A percentile compares a stretch with the other conserved stretches of the same genome.
These are phyloP conservation scores for Trichophyton equinum DNA, from an alignment of 2,329 filamentous ascomycete genomes.

Conservation along the genomic window DNA sequence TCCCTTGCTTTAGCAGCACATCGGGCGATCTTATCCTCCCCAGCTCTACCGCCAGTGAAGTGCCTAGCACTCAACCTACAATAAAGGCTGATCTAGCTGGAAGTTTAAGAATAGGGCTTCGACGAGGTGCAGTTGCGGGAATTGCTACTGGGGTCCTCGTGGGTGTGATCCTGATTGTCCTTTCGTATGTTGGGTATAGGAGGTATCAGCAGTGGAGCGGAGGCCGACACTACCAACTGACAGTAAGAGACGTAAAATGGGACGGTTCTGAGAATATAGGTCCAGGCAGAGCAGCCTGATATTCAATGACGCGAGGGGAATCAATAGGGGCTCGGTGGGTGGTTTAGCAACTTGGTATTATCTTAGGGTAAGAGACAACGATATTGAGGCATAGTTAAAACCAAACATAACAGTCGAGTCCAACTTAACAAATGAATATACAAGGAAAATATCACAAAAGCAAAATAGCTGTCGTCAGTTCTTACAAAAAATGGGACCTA, in stretches of 20 bases:
- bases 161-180: constrained; percentile 13
- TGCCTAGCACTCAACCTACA: neutral
- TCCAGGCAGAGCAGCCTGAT: neutral
- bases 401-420: neutral
- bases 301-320: neutral
- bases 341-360: neutral
- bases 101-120: constrained; percentile 28
- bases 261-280: neutral
- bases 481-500: neutral
- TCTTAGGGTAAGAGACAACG: neutral
- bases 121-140: constrained; percentile 33
- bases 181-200: constrained; percentile 12
- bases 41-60: neutral
- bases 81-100: constrained; percentile 15
- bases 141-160: constrained; percentile 25
- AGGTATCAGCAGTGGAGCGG: constrained; percentile 3
- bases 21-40: neutral
- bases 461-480: neutral
- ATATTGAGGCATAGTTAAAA: neutral
- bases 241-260: neutral
- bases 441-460: neutral
- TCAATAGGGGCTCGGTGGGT: neutral
- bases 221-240: neutral
- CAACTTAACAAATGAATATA: neutral
- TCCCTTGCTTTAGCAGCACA: constrained; percentile 12